Conservation (phyloP, 208 protist species). For the Crithidia mellificae region DNA sequence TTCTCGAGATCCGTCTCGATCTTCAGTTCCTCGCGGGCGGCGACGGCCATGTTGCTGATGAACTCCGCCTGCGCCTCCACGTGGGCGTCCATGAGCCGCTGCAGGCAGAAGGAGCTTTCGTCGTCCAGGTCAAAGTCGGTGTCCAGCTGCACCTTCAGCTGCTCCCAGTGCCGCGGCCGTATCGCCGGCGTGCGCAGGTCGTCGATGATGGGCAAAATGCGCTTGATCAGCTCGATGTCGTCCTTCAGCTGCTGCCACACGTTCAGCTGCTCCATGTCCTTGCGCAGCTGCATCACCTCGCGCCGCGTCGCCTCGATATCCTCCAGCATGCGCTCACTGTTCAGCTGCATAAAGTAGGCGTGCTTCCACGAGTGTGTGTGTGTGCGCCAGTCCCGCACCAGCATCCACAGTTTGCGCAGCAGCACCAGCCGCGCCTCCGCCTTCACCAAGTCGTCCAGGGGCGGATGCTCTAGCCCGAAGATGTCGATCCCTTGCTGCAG, state of each 20-base stretch:
- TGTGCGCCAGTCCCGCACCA: conserved; percentile 92
- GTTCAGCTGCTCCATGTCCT: conserved; percentile 92
- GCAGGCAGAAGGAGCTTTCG: conserved; percentile 91
- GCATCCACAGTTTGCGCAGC: conserved; percentile 91
- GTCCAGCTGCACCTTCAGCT: conserved; percentile 92
- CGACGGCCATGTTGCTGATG: conserved; percentile 91
- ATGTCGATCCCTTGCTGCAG: conserved; percentile 95
- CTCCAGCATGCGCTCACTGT: conserved; percentile 93
- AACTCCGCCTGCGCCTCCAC: conserved; percentile 94
- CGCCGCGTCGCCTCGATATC: conserved; percentile 81
- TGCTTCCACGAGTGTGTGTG: conserved; percentile 87
- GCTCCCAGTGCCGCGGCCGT: conserved; percentile 92
- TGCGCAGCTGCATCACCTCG: conserved; percentile 82
- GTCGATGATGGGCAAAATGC: conserved; percentile 95
- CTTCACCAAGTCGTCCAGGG: conserved; percentile 89
- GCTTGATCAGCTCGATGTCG: conserved; percentile 95
- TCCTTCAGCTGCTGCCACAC: conserved; percentile 94
- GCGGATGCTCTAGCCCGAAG: conserved; percentile 93
- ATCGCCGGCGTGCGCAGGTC: conserved; percentile 96
- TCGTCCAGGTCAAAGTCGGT: conserved; percentile 91
- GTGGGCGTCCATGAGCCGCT: conserved; percentile 92
- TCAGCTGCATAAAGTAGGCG: conserved; percentile 89
- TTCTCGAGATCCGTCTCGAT: conserved; percentile 94
- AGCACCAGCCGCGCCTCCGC: conserved; percentile 83
- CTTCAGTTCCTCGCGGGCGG: conserved; percentile 94